Percentiles rank a stretch among this genome's conserved stretches.
These are phyloP conservation scores for Tripidium arundinaceum DNA, from an alignment of 202 grass and related monocot genomes.

Conservation along the genomic window DNA sequence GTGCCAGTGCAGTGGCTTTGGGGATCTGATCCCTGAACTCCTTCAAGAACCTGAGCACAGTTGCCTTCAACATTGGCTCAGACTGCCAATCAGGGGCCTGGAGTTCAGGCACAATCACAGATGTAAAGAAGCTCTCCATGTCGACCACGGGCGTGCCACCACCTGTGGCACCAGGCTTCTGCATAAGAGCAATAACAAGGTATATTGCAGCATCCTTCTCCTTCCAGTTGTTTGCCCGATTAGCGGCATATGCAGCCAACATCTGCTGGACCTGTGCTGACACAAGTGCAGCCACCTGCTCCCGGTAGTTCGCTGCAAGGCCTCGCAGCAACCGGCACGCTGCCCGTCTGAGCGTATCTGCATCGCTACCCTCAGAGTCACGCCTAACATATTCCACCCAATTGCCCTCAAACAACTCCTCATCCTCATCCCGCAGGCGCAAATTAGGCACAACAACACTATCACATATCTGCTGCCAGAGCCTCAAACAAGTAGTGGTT, in stretches of 20 bases:
- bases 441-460: conserved; percentile 95
- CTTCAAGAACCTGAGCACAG: conserved; percentile 88
- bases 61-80: conserved; percentile 88
- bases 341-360: conserved; percentile 72
- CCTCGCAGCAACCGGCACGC: conserved; percentile 82
- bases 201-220: conserved; percentile 95
- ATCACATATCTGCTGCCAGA: conserved; percentile 76
- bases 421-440: conserved; percentile 79
- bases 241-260: conserved; percentile 64
- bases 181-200: conserved; percentile 82
- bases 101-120: conserved; percentile 83
- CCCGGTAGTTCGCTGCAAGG: conserved; percentile 75
- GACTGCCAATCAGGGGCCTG: conserved; percentile 68
- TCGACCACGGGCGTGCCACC: conserved; percentile 65
- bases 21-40: conserved; percentile 86
- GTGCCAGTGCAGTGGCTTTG: conserved; percentile 57
- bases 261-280: conserved; percentile 79
- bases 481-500: conserved; percentile 96
- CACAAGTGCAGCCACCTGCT: conserved; percentile 70
- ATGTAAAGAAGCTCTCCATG: conserved; percentile 89
- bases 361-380: conserved; percentile 88
- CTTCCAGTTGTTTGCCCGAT: conserved; percentile 78
- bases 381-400: conserved; percentile 93
- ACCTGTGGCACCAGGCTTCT: conserved; percentile 61
- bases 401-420: conserved; percentile 89